Base-by-base conservation (phyloP, 75 land plant genomes). In the Selaginella tamariscina region DNA sequence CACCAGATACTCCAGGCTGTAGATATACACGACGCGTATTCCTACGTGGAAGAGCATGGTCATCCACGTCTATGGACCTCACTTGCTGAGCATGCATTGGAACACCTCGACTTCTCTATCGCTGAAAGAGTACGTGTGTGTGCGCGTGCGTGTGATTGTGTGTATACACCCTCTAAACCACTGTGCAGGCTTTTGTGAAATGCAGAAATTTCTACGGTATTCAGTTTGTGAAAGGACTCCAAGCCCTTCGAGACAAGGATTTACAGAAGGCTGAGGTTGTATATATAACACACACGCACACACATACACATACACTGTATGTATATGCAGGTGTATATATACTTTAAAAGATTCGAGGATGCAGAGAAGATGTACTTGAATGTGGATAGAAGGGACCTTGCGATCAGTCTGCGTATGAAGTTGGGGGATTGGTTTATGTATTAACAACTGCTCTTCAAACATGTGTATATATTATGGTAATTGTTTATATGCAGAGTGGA, bases 371-470 rank as follows among this genome's bases (percentile, higher is more conserved):
- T 77, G 11, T 67, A 72, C 33, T 32, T 59, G 1, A 44, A 63
- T 44, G 57, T 72, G 65, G 74, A 72, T 22, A 73, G 78, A 18
- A 72, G 30, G 31, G 78, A 77, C 29, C 74, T 77, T 32, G 70
- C 73, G 11, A n/a, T 77, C 44, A 64, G 67, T 49, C 24, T 77
- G 70, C 75, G 69, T 27, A 72, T 77, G 65, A 77, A 77, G 29
- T 32, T 77, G 59, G 78, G 78, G 29, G 75, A 72, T 31, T 77
- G 78, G 78, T 64, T 72, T 30, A 26, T 67, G 78, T 77, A 72
- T 67, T 67, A 59, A 5, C n/a, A n/a, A 15, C 15, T 39, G 13
- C 27, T 32, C 2, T 64, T 13, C 26, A 2, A 29, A 30, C 26
- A 5, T 24, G 24, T 2, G 11, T 65, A 1, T 13, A 1, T 29